Evolutionary conservation across 306 rosid species (phyloP), one percentile per base, ranked within the genome.

Genomic region (Cicer pinnatifidum): DNA sequence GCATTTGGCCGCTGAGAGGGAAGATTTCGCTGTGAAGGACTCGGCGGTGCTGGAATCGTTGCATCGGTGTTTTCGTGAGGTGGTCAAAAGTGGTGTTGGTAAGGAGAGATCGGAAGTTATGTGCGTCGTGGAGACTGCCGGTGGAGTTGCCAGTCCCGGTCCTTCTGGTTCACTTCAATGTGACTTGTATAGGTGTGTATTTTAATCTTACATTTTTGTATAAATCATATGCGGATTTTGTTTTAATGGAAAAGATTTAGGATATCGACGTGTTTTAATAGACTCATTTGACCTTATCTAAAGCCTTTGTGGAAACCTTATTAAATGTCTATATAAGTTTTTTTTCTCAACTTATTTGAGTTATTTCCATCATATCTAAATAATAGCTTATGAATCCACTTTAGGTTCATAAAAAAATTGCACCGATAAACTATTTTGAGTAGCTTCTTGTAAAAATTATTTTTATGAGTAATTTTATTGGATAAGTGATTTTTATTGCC

Each of bases 131-230:
- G 98, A 94, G 80, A 94, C 96, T 4, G 95, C 98, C 7, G 96
- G 97, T 33, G 97, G 96, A 46, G 91, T 94, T 66, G 98, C 97
- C 0, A 94, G 97, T 74, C 98, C 96, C 0, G 96, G 98, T 11
- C 91, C 98, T 71, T 91, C 97, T 20, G 97, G 97, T 8, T 85
- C 97, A 16, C 97, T 91, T 75, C 98, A 94, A 75, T 94, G 98
- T 76, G 97, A 91, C 82, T 81, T 94, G 81, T 94, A 91, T 65
- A 88, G 97, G 98, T 87, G 6, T 41, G 66, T 45, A 17, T 28
- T 37, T 57, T 8, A 33, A 8, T 11, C 28, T 43, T n/a, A 0
- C 43, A 54, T 19, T 61, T n/a, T 15, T 4, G 6, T 13, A 4
- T 4, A 19, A 19, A 23, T 43, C 54, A 13, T 16, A 1, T 8